Evolutionary conservation across 768 basidiomycete genomes (phyloP).

Genomic region (Kwoniella heveanensis): DNA sequence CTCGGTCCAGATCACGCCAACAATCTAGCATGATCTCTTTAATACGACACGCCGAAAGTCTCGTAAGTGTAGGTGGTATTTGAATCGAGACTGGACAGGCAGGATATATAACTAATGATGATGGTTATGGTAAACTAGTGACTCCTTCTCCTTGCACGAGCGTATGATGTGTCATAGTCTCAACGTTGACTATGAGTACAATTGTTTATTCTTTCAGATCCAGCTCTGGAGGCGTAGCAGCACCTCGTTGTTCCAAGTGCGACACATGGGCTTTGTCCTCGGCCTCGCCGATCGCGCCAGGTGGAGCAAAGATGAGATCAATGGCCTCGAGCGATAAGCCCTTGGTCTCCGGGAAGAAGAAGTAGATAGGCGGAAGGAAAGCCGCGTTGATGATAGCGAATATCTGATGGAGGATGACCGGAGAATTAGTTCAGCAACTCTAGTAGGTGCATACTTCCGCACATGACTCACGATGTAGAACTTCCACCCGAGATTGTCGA

Average conservation of each 20-base stretch:
- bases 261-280: conserved; percentile 1
- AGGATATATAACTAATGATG: too few species aligned
- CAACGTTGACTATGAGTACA: not conserved
- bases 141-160: too few species aligned
- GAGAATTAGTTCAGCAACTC: not conserved
- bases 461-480: conserved; percentile 29
- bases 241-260: not conserved
- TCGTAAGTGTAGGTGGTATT: too few species aligned
- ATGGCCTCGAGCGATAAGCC: conserved; percentile 36
- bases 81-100: too few species aligned
- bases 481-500: conserved; percentile 25
- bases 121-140: too few species aligned
- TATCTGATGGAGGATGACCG: conserved; percentile 10
- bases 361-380: conserved; percentile 37
- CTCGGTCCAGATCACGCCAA: too few species aligned
- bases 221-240: not conserved
- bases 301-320: conserved; percentile 21
- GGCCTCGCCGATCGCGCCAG: not conserved
- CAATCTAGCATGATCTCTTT: too few species aligned
- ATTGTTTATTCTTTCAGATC: not conserved
- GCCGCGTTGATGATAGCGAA: conserved; percentile 35
- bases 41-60: too few species aligned
- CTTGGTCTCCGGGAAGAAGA: conserved; percentile 43
- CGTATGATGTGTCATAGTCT: too few species aligned
- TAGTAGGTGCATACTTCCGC: not conserved